Evolutionary conservation across 257 asterid species (phyloP), one percentile per base, ranked within the genome.

Genomic region (Salvia hispanica): DNA sequence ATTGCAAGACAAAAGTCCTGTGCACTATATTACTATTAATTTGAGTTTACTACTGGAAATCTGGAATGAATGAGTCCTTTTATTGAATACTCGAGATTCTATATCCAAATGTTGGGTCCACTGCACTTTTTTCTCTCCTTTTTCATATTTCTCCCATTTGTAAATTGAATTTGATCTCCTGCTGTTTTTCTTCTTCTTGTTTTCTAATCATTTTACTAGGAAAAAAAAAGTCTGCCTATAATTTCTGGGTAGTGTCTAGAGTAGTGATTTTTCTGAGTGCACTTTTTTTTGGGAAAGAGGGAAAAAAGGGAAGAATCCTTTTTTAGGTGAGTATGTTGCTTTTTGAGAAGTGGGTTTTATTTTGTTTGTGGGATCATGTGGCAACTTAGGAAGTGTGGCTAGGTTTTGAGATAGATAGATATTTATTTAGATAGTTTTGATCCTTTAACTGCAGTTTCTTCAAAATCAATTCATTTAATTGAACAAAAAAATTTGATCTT

Each of bases 321-420:
- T 74, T 57, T 25, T 25, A 25, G 56, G 64, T 25, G 66, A 44
- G 58, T 47, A 59, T 62, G 69, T 67, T 21, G 46, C 59, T 51
- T 60, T 34, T 69, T 37, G 51, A 33, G 62, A 39, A 51, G 69
- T 69, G 77, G 82, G 72, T 46, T 79, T 77, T 72, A 43, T 33
- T 39, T 55, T 72, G 42, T 51, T 5, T 74, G 10, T 66, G 6
- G 25, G 25, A 6, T 36, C 48, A 31, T 47, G 3, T 36, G 50
- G 14, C 7, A 25, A 21, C 33, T 53, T 64, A 5, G 39, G 37
- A 2, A 63, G 66, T 34, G 67, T 67, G 67, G 73, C 60, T 33
- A 36, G 56, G 63, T 4, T 64, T 50, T 60, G 65, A 69, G 21
- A 25, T 25, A 25, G 63, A n/a, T 64, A 53, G 75, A 18, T 78